Evolutionary conservation across 2,329 filamentous ascomycete genomes (phyloP), one percentile per base, ranked within the genome.

Genomic region (Davidsoniella australis): DNA sequence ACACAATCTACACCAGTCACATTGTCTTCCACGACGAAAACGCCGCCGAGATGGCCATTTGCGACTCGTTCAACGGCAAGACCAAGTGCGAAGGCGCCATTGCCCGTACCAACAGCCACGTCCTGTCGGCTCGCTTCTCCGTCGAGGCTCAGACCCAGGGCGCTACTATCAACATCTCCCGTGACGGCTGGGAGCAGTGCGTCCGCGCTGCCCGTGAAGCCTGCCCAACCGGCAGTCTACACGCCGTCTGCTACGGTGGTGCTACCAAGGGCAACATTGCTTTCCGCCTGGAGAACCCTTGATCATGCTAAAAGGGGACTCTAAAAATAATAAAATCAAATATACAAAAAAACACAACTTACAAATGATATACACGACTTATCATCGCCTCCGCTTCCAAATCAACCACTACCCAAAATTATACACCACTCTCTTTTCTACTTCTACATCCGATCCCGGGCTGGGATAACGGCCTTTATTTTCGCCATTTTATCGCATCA

Each of bases 121-220:
- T 64, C 5, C 70, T 70, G 8, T 70, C 65, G 8, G 71, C 69
- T 6, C 58, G 64, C 52, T 75, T 76, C 59, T 62, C 58, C 2
- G 63, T 76, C 14, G 64, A 60, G 23, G 63, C 68, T 1, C 61
- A 63, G 14, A 60, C 60, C 2, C 50, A 56, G 1, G 71, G 68
- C 8, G 64, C 67, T 18, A 70, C 66, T 14, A 74, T 76, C 59
- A 70, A 68, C 60, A 65, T 76, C 53, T 66, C 64, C 43, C 75
- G 74, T 61, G 65, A 64, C 17, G 61, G 66, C 20, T 73, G 72
- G 71, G 68, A 75, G 59, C 63, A 66, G 46, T 76, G 73, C 57
- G 66, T 75, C 47, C 65, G 69, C 39, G 72, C 73, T 14, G 73
- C 72, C 45, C 59, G 67, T 50, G 66, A 68, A 51, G 65, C 66